phyloP scores from a whole-genome alignment of 202 grass and related monocot genomes.

The Dendrocalamus latiflorus region DNA sequence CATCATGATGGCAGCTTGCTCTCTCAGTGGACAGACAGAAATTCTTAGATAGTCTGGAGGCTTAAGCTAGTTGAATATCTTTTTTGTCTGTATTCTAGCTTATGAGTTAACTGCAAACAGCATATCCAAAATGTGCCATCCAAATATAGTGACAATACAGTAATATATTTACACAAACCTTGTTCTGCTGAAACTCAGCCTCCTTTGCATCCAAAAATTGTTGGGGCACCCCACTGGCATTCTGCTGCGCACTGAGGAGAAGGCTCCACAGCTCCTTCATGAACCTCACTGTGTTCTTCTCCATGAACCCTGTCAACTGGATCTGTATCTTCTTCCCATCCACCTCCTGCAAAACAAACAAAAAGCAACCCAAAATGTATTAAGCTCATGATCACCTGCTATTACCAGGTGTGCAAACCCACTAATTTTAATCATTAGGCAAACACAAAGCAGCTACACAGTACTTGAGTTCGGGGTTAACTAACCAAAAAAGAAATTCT shows the following conservation, averaged over 20 bases:
- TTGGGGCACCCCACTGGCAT: slow-evolving; percentile 92
- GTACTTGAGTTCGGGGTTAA: no score
- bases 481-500: not conserved
- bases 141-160: not conserved
- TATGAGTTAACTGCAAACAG: not conserved
- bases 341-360: slow-evolving; percentile 44
- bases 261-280: slow-evolving; percentile 93
- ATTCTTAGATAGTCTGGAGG: no score
- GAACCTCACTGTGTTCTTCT: slow-evolving; percentile 94
- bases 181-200: slow-evolving; percentile 69
- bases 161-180: slow-evolving; percentile 43
- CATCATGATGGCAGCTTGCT: no score
- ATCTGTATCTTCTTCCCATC: slow-evolving; percentile 98
- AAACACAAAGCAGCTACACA: not conserved
- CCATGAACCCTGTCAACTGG: slow-evolving; percentile 95
- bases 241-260: slow-evolving; percentile 76
- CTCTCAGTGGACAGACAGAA: no score
- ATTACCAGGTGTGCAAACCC: not conserved
- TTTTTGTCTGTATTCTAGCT: no score
- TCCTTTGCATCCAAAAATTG: slow-evolving; percentile 94
- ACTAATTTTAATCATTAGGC: not conserved
- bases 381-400: no score
- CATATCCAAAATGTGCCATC: not conserved
- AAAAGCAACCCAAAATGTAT: no score
- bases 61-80: no score